A percentile compares a stretch with the other conserved stretches of the same genome.
These are phyloP conservation scores for Oidium heveae DNA, from an alignment of 2,329 filamentous ascomycete species.

Conservation along the genomic window DNA sequence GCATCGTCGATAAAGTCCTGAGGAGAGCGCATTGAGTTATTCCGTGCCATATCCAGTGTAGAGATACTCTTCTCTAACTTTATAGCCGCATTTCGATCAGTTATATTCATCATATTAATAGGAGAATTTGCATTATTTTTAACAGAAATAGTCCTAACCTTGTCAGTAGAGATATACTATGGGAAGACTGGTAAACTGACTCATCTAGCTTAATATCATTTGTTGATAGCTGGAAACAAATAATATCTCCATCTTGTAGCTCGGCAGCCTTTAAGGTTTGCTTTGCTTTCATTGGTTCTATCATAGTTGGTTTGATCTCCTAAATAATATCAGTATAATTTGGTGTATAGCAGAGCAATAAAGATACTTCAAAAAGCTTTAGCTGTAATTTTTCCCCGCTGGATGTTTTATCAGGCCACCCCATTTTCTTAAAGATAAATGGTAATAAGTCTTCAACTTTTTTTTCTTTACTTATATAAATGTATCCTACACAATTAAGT, in stretches of 20 bases:
- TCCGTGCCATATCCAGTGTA: background rate
- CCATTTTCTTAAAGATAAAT: conserved; percentile 57
- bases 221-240: conserved; percentile 56
- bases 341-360: background rate
- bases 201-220: background rate
- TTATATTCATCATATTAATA: background rate
- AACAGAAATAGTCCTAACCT: background rate
- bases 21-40: background rate
- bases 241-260: conserved; percentile 88
- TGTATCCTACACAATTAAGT: conserved; percentile 51
- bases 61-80: background rate
- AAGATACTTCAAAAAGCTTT: conserved; percentile 48
- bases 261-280: conserved; percentile 74
- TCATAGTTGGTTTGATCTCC: conserved; percentile 97
- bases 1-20: conserved; percentile 34
- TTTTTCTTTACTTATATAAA: conserved; percentile 70
- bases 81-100: background rate
- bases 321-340: conserved; percentile 8
- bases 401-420: conserved; percentile 45
- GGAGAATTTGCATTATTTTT: background rate
- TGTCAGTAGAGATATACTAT: background rate
- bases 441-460: conserved; percentile 68
- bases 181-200: background rate
- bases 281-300: conserved; percentile 80
- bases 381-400: conserved; percentile 22